A percentile compares a stretch with the other conserved stretches of the same genome.
phyloP scores from a whole-genome alignment of 2,329 filamentous ascomycete genomes.

The Stachybotrys elegans region DNA sequence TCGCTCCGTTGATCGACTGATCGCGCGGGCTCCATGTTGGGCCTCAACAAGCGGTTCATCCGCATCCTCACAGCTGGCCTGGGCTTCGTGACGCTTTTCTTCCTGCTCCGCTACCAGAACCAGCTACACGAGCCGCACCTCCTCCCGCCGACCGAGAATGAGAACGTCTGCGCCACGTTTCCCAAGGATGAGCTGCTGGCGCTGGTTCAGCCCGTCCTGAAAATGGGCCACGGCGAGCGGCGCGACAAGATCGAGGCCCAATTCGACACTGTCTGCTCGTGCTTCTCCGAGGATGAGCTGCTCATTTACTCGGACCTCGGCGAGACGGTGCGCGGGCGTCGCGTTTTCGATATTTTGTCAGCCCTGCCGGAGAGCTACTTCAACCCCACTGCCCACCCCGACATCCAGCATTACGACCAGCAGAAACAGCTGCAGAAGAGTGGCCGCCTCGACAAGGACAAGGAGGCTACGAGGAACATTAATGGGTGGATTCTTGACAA shows the following conservation, averaged over 20 bases:
- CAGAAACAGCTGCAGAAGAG: constrained; percentile 29
- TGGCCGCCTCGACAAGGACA: constrained; percentile 24
- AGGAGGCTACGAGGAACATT: constrained; percentile 23
- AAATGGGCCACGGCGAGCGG: constrained; percentile 25
- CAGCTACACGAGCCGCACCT: not conserved
- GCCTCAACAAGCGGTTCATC: constrained; percentile 25
- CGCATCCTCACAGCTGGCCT: constrained; percentile 20
- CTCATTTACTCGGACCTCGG: constrained; percentile 48
- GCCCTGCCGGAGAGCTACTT: constrained; percentile 37
- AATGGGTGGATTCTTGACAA: constrained; percentile 50
- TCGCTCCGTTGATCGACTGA: too few species aligned
- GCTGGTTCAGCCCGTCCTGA: constrained; percentile 25
- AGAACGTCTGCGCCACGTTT: constrained; percentile 25
- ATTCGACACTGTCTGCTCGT: constrained; percentile 47
- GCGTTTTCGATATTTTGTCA: constrained; percentile 39
- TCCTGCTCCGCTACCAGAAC: constrained; percentile 17
- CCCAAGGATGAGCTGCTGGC: constrained; percentile 22
- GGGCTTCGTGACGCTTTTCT: constrained; percentile 15
- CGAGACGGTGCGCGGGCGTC: constrained; percentile 36
- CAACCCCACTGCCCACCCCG: constrained; percentile 22
- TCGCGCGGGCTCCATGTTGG: constrained; percentile 16
- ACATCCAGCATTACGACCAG: constrained; percentile 34
- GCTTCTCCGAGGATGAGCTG: constrained; percentile 34
- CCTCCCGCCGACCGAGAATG: constrained; percentile 3
- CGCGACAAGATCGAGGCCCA: constrained; percentile 32